Evolutionary conservation across 2,329 filamentous ascomycete genomes (phyloP), one percentile per base, ranked within the genome.

Genomic region (Meredithiella fracta): DNA sequence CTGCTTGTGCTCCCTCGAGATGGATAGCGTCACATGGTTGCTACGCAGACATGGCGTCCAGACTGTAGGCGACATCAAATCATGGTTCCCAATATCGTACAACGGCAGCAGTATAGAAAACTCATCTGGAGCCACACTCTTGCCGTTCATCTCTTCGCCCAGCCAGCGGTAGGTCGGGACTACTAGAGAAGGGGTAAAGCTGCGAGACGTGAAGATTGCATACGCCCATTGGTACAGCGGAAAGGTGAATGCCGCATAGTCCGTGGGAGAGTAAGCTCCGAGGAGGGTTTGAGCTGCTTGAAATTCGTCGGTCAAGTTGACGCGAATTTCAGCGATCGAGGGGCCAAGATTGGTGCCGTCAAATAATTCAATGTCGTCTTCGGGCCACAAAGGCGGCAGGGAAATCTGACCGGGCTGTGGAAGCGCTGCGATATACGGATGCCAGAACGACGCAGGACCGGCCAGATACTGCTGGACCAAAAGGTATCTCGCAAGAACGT

Each of bases 71-170:
- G 80, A 74, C 20, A 75, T 68, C 51, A 82, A 80, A 53, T 77
- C 76, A 63, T 89, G 85, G 63, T 89, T 89, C 9, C 78, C 79
- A 26, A 88, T 72, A 63, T 89, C 85, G 57, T 86, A 76, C 2
- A 87, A 70, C 1, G 85, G 85, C 34, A 87, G 71, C 3, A 89
- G 70, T 6, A 87, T 73, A 1, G 82, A 83, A 58, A 85, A 82
- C 62, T 80, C 77, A 3, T 20, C 17, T 17, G 22, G 14, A 8
- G 29, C 17, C 20, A 57, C 40, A 23, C 53, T 26, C 38, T 38
- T 14, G 37, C 3, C 23, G 22, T 23, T 4, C 17, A 26, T 34
- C 42, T 31, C 31, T 31, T 62, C 54, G 1, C 66, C 63, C 17
- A 65, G 63, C 31, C n/a, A n/a, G 64, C 60, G 1, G 66, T 63